Evolutionary conservation across 202 grass and related monocot genomes (phyloP), one percentile per base, ranked within the genome.

Genomic region (Digitaria exilis): DNA sequence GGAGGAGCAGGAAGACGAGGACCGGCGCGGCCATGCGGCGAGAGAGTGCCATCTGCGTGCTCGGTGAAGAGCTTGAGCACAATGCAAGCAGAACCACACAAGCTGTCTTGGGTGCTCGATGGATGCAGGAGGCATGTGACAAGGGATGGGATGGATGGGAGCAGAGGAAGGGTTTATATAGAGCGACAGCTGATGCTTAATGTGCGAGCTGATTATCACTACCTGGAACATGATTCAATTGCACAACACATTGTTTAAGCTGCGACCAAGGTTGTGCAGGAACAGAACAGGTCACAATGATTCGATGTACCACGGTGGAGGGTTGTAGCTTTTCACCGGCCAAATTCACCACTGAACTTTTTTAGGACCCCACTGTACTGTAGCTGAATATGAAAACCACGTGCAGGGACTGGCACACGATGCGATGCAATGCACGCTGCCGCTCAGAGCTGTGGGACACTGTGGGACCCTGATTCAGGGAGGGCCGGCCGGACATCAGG

Each of bases 1-100:
- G 69, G 80, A 92, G 83, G 48, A 83, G 56, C 9, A 92, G 21
- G 56, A 89, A 22, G 69, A 89, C 29, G 75, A 92, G 15, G 54
- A 82, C 70, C 16, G 83, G 34, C n/a, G 79, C 75, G 41, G 49
- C 74, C 75, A 76, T 66, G 83, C 79, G 60, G 22, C 82, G 75
- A 30, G 90, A 80, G 26, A 37, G 76, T 5, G 63, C 80, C 87
- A 89, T 89, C 65, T 31, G n/a, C n/a, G n/a, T n/a, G 5, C 65
- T 25, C 7, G 9, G 35, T 10, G 52, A 8, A 2, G 3, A 22
- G 14, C 7, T 35, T 8, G 26, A 21, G 15, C 13, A 8, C 24
- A n/a, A n/a, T n/a, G n/a, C n/a, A 25, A 31, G 29, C 78, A 2
- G 50, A 81, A 6, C 37, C 31, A 3, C 26, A 61, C 52, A 7